Conservation (phyloP, 192 early-diverging fungal species). For the Entophlyctis luteolus region DNA sequence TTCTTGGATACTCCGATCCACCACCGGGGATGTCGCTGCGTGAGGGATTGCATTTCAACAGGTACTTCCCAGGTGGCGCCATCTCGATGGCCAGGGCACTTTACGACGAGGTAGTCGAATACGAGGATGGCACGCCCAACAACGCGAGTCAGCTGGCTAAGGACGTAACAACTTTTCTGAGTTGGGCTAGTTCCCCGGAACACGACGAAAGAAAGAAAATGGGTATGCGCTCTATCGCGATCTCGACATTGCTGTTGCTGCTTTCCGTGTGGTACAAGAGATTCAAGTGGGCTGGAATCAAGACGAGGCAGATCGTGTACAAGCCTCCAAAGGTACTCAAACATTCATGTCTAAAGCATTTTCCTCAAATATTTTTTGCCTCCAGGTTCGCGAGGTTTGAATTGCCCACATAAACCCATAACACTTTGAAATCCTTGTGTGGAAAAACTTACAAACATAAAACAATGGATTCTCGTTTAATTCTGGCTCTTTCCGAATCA, state of each 20-base stretch:
- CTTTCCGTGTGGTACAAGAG: slow-evolving; percentile 88
- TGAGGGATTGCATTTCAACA: slow-evolving; percentile 97
- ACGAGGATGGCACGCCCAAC: slow-evolving; percentile 94
- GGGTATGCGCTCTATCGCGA: slow-evolving; percentile 80
- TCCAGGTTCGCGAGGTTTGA: too few species aligned
- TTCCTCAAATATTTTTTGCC: too few species aligned
- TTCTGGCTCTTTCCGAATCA: too few species aligned
- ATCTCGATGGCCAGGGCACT: slow-evolving; percentile 93
- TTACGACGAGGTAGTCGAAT: slow-evolving; percentile 92
- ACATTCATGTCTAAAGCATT: too few species aligned
- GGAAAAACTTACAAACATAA: too few species aligned
- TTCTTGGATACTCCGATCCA: slow-evolving; percentile 91
- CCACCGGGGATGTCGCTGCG: slow-evolving; percentile 89
- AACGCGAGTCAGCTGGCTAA: slow-evolving; percentile 94
- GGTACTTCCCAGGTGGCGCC: slow-evolving; percentile 98
- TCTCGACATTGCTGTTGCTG: slow-evolving; percentile 66
- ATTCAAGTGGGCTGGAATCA: slow-evolving; percentile 86
- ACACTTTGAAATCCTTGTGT: too few species aligned
- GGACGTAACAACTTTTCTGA: slow-evolving; percentile 90
- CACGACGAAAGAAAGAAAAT: slow-evolving; percentile 95
- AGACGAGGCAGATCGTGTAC: slow-evolving; percentile 90
- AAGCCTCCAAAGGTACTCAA: slow-evolving; percentile 34
- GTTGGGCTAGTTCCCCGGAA: slow-evolving; percentile 94
- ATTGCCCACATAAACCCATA: too few species aligned
- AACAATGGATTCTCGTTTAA: too few species aligned